These are phyloP conservation scores for Chlorella variabilis DNA, from an alignment of 163 green algal species.

Conservation along the genomic window DNA sequence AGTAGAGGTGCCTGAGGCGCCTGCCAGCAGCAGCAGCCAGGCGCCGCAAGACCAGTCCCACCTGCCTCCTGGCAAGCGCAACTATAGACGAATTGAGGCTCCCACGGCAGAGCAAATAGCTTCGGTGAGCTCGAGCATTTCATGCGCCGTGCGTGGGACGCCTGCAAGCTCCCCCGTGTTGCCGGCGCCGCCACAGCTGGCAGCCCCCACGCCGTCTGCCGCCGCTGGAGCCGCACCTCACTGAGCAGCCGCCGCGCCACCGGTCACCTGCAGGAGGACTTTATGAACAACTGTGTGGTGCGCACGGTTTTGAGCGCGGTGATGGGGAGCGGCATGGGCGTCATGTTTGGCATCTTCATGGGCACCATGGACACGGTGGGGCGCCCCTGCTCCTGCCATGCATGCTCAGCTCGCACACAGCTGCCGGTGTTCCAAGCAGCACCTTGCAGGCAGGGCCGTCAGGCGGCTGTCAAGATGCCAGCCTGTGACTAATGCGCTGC, in stretches of 20 bases:
- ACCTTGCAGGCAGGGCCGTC: too few species aligned
- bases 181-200: too few species aligned
- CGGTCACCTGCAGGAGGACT: constrained; percentile 69
- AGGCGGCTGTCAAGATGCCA: too few species aligned
- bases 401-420: too few species aligned
- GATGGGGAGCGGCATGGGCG: constrained; percentile 85
- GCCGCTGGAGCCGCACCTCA: too few species aligned
- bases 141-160: constrained; percentile 76
- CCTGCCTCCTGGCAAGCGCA: constrained; percentile 26
- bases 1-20: constrained; percentile 22
- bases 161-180: too few species aligned
- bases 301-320: constrained; percentile 81
- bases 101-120: constrained; percentile 80
- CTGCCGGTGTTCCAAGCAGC: background rate
- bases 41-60: constrained; percentile 12
- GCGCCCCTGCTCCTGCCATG: background rate
- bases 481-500: too few species aligned
- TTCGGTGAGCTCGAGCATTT: constrained; percentile 91
- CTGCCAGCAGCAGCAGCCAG: background rate
- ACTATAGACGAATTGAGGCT: constrained; percentile 65
- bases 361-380: constrained; percentile 82
- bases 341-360: constrained; percentile 95
- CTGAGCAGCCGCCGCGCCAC: too few species aligned
- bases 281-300: constrained; percentile 96
- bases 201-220: too few species aligned